A percentile compares a stretch with the other conserved stretches of the same genome.
Evolutionary conservation across 108 stramenopile genomes (phyloP).

Genomic region (Discostella pseudostelligera): DNA sequence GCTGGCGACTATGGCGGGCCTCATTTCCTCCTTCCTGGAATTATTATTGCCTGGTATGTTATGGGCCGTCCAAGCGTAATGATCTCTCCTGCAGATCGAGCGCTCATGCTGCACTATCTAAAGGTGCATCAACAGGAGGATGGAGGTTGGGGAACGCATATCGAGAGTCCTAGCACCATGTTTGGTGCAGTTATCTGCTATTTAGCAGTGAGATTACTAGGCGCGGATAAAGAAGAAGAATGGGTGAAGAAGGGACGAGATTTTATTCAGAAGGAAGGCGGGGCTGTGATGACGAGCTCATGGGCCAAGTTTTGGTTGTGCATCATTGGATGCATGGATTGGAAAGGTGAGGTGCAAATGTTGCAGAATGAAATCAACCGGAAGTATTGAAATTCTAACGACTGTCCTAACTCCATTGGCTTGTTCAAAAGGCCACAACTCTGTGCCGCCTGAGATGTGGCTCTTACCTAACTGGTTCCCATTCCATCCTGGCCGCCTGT

Average conservation of each 20-base stretch:
- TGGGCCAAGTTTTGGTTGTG: slow-evolving; percentile 99
- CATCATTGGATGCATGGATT: slow-evolving; percentile 93
- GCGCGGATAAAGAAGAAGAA: slow-evolving; percentile 62
- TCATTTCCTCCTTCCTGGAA: slow-evolving; percentile 95
- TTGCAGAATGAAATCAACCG: too few species aligned
- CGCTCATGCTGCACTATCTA: slow-evolving; percentile 85
- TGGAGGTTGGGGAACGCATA: slow-evolving; percentile 99
- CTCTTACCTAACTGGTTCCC: slow-evolving; percentile 97
- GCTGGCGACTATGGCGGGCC: slow-evolving; percentile 99
- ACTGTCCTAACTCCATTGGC: neutral
- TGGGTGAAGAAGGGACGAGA: slow-evolving; percentile 50
- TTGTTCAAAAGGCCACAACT: slow-evolving; percentile 71
- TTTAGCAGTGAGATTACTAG: slow-evolving; percentile 88
- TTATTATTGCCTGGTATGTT: slow-evolving; percentile 89
- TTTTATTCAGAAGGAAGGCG: slow-evolving; percentile 88
- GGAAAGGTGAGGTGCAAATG: slow-evolving; percentile 67
- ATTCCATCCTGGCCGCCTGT: slow-evolving; percentile 97
- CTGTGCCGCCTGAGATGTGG: slow-evolving; percentile 97
- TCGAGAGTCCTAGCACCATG: slow-evolving; percentile 97
- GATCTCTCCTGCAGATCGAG: slow-evolving; percentile 58
- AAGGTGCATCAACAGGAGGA: slow-evolving; percentile 94
- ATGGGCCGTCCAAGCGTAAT: slow-evolving; percentile 68
- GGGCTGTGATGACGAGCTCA: slow-evolving; percentile 88
- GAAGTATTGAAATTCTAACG: too few species aligned
- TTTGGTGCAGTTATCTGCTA: slow-evolving; percentile 95